Conservation (phyloP, 208 protist species). For the Leishmania tarentolae region DNA sequence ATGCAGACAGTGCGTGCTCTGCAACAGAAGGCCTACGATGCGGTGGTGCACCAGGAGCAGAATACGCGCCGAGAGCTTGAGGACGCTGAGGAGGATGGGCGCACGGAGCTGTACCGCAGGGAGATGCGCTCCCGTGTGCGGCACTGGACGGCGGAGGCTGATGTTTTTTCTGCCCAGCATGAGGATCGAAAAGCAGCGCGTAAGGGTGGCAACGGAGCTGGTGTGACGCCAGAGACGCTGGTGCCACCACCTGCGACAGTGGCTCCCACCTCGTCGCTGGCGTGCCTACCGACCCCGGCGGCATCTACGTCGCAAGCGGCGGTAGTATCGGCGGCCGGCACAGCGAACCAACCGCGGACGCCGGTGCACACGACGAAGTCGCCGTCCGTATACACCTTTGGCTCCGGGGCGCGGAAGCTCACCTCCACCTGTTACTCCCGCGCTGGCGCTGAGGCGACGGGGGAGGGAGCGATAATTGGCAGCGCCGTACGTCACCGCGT, state of each 20-base stretch:
- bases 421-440: conserved; percentile 2
- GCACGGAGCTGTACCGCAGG: conserved; percentile 28
- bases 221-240: background rate
- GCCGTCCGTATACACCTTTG: conserved; percentile 14
- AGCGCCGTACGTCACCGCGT: conserved; percentile 7
- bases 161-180: background rate
- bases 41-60: conserved; percentile 28
- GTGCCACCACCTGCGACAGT: too few species aligned
- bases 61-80: conserved; percentile 14
- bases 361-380: conserved; percentile 9
- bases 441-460: background rate
- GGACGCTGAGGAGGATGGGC: conserved; percentile 25
- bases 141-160: conserved; percentile 6
- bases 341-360: background rate
- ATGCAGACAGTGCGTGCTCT: conserved; percentile 30
- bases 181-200: background rate
- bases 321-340: background rate
- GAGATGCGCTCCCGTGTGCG: conserved; percentile 25
- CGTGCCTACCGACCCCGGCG: background rate
- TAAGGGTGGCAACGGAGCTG: background rate
- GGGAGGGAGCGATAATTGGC: conserved; percentile 22
- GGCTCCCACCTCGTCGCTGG: background rate
- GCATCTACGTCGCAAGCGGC: background rate
- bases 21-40: conserved; percentile 16
- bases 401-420: background rate